Conservation (phyloP, 352 stramenopile species). For the Phytopythium kandeliae region DNA sequence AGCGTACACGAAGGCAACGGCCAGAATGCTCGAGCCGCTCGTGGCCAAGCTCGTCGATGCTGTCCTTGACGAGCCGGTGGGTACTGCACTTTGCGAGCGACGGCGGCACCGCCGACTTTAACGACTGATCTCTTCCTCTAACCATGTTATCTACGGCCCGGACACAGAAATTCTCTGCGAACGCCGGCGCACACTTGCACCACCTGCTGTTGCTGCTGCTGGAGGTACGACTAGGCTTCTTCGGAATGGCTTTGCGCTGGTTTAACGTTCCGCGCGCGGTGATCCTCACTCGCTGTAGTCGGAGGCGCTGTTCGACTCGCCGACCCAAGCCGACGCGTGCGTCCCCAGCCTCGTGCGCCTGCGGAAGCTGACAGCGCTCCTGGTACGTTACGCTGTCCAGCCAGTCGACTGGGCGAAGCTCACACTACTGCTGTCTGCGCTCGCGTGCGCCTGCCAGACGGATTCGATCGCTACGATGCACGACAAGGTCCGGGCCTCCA, state of each 20-base stretch:
- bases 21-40: slow-evolving; percentile 48
- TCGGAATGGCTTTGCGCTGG: background rate
- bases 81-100: background rate
- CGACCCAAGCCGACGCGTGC: slow-evolving; percentile 44
- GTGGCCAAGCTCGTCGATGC: slow-evolving; percentile 45
- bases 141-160: background rate
- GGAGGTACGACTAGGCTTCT: slow-evolving; percentile 24
- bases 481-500: slow-evolving; percentile 45
- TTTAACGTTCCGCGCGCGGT: no score
- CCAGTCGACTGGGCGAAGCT: background rate
- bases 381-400: slow-evolving; percentile 24
- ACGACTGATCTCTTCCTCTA: slow-evolving; percentile 3
- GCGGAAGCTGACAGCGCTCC: slow-evolving; percentile 33
- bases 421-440: slow-evolving; percentile 1
- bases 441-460: slow-evolving; percentile 21
- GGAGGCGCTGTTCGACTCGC: slow-evolving; percentile 43
- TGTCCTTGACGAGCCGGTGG: slow-evolving; percentile 43
- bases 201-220: slow-evolving; percentile 40
- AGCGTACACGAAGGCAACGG: slow-evolving; percentile 55
- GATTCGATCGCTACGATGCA: slow-evolving; percentile 53
- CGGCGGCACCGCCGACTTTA: background rate
- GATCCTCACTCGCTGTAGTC: slow-evolving; percentile 11
- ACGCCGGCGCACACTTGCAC: slow-evolving; percentile 32
- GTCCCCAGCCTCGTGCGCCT: slow-evolving; percentile 43
- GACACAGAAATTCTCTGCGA: slow-evolving; percentile 46